Evolutionary conservation across 371 early-diverging fungal species (phyloP).

Genomic region (Mucor racemosus): DNA sequence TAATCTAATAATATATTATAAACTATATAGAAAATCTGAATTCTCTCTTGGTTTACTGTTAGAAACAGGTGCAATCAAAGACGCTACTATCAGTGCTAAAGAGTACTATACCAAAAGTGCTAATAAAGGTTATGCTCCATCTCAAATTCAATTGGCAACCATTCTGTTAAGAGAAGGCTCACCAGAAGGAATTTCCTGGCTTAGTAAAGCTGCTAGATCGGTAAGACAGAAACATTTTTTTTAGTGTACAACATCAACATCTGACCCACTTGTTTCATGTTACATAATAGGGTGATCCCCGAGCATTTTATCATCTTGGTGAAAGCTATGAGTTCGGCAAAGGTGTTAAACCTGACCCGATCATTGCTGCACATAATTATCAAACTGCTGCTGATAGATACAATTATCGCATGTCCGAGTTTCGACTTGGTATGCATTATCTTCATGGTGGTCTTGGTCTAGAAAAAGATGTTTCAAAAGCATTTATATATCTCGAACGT

Average conservation of each 20-base stretch:
- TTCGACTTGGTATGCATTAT: slow-evolving; percentile 46
- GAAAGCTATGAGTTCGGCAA: slow-evolving; percentile 46
- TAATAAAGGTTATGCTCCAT: slow-evolving; percentile 43
- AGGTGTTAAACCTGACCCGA: slow-evolving; percentile 30
- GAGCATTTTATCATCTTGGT: slow-evolving; percentile 45
- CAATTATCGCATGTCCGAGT: slow-evolving; percentile 15
- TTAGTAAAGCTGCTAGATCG: slow-evolving; percentile 38
- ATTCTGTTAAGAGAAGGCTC: slow-evolving; percentile 30
- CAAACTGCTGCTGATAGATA: slow-evolving; percentile 36
- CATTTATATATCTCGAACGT: slow-evolving; percentile 35
- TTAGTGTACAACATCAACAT: slow-evolving; percentile 2
- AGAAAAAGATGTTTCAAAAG: slow-evolving; percentile 29
- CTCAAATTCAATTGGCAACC: slow-evolving; percentile 47
- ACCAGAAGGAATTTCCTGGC: slow-evolving; percentile 43
- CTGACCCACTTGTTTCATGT: slow-evolving; percentile 8
- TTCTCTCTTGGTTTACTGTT: slow-evolving; percentile 18
- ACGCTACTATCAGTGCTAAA: slow-evolving; percentile 28
- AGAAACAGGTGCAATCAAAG: slow-evolving; percentile 35
- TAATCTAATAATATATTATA: not conserved
- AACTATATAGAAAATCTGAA: slow-evolving; percentile 25
- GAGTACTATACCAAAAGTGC: slow-evolving; percentile 43
- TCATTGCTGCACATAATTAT: slow-evolving; percentile 36
- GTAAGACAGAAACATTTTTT: slow-evolving; percentile 28
- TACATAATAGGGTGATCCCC: slow-evolving; percentile 35
- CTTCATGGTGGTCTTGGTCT: slow-evolving; percentile 38